Base-by-base conservation (phyloP, 306 rosid genomes). In the Ormosia semicastrata region DNA sequence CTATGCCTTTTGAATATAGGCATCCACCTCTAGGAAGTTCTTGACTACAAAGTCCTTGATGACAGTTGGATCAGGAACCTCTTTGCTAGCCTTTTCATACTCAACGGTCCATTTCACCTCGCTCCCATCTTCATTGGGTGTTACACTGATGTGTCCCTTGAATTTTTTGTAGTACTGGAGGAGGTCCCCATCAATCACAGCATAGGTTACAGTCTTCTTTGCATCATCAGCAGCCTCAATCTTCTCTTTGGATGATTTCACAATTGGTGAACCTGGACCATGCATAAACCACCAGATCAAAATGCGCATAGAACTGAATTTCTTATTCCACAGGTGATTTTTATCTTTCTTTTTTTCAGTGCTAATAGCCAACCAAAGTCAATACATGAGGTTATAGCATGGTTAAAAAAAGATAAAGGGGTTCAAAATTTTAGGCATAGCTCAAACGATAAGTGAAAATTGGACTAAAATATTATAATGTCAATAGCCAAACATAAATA, bases 11-110 rank as follows among this genome's bases (percentile, higher is more conserved):
- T 43, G 88, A 85, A 87, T 10, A 78, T 87, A 92, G 24, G 9
- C 90, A 82, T 94, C 98, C 0, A 94, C 85, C 87, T 94, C 94
- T 0, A 33, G 29, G 80, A 94, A 91, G 85, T 92, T 94, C 89
- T 90, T 92, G 54, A 75, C 89, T 0, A 79, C 98, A 85, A 94
- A 94, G 10, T 92, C 97, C 78, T 91, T 91, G 66, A 94, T 79
- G 50, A 78, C 4, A 14, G 80, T 73, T 36, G 97, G 98, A 58
- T 91, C 93, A 5, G 94, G 87, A 71, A 92, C 8, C 13, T 94
- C 92, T 6, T 52, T 76, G 7, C 73, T 83, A 2, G 81, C 85
- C 82, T 92, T 94, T 68, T 89, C 86, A 68, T 46, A 94, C 81
- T 87, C 98, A 50, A 87, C 91, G 0, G 76, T n/a, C 97, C 97